Base-by-base conservation (phyloP, 2,329 filamentous ascomycete species). In the Dendryphion nanum region DNA sequence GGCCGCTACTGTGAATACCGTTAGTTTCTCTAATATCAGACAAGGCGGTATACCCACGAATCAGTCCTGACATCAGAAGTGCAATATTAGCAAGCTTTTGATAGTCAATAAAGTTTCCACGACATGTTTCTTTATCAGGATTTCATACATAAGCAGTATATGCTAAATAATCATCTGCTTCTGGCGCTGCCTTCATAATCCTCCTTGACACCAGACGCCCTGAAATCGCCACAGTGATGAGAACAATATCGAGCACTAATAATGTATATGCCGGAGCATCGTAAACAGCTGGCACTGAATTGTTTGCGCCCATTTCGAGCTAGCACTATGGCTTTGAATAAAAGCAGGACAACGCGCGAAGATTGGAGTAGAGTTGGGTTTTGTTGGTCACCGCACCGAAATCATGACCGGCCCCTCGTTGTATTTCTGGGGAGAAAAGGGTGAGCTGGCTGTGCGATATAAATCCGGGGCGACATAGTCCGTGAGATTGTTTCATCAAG, bases 281-380 rank as follows among this genome's bases (percentile, higher is more conserved):
- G 29, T 30, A 30, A 8, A 14, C 16, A 8, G 29, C 29, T 4
- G 29, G 29, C 8, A n/a, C 13, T 14, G 29, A 30, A 14, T 8
- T 30, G 4, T 30, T 30, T 8, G 29, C 12, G 29, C 29, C 29
- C 29, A 30, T 30, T n/a, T 26, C 23, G 23, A 26, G n/a, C n/a
- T n/a, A n/a, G n/a, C n/a, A n/a, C n/a, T n/a, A n/a, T n/a, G n/a
- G n/a, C n/a, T n/a, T n/a, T n/a, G n/a, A n/a, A n/a, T n/a, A n/a
- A n/a, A n/a, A n/a, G n/a, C n/a, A n/a, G n/a, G n/a, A n/a, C n/a
- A n/a, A n/a, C n/a, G n/a, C n/a, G n/a, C n/a, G n/a, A n/a, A n/a
- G n/a, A n/a, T n/a, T n/a, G n/a, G n/a, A n/a, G n/a, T n/a, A n/a
- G n/a, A n/a, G n/a, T n/a, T n/a, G n/a, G n/a, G n/a, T n/a, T n/a